Evolutionary conservation across 345 rosid genomes (phyloP).

Genomic region (Populus tremula): DNA sequence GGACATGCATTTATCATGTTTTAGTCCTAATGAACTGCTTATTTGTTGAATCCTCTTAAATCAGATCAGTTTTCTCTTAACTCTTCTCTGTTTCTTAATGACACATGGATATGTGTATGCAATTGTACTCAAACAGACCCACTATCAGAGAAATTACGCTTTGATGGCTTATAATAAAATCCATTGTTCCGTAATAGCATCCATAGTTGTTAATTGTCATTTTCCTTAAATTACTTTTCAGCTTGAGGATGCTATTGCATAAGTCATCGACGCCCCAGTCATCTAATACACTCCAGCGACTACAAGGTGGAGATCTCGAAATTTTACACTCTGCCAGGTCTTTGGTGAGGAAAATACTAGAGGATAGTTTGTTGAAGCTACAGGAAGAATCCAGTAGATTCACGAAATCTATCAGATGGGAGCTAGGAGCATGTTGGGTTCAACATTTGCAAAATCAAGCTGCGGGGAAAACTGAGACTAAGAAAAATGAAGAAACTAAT

Average conservation of each 20-base stretch:
- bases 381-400: slow-evolving; percentile 22
- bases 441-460: slow-evolving; percentile 37
- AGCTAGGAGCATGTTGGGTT: slow-evolving; percentile 39
- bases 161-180: background rate
- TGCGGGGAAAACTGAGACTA: slow-evolving; percentile 67
- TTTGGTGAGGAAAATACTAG: slow-evolving; percentile 64
- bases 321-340: slow-evolving; percentile 50
- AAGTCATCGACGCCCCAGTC: slow-evolving; percentile 23
- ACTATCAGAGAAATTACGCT: background rate
- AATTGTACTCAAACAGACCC: background rate
- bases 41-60: slow-evolving; percentile 5
- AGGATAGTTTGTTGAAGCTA: slow-evolving; percentile 40
- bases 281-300: slow-evolving; percentile 43
- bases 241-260: slow-evolving; percentile 32
- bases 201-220: slow-evolving; percentile 9
- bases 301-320: slow-evolving; percentile 61
- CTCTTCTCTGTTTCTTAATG: background rate
- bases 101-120: background rate
- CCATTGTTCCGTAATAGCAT: background rate
- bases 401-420: slow-evolving; percentile 31
- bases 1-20: slow-evolving; percentile 5
- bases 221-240: slow-evolving; percentile 17
- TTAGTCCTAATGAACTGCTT: background rate
- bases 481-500: slow-evolving; percentile 69
- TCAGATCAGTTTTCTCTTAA: background rate